Conservation (phyloP, 495 filamentous ascomycete genomes). For the Opeltia flavorubescens region DNA sequence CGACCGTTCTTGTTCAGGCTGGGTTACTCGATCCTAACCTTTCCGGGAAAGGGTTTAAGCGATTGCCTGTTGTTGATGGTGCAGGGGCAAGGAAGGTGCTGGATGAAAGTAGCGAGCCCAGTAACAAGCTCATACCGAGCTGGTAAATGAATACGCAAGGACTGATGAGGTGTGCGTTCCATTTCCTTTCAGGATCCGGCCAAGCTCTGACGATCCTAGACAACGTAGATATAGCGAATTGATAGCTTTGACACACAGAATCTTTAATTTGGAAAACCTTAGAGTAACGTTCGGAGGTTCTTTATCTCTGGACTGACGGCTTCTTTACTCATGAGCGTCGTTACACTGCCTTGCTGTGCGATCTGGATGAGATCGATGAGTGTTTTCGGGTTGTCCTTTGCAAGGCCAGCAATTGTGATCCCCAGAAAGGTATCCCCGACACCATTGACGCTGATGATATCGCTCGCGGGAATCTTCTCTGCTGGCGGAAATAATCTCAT, state of each 20-base stretch:
- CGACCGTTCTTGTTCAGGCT: conserved; percentile 60
- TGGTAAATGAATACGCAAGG: conserved; percentile 22
- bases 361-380: conserved; percentile 31
- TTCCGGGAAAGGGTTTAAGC: conserved; percentile 34
- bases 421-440: conserved; percentile 90
- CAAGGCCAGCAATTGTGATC: conserved; percentile 56
- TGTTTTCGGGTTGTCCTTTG: conserved; percentile 16
- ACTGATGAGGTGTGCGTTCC: not conserved
- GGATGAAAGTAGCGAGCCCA: conserved; percentile 42
- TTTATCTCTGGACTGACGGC: conserved; percentile 43
- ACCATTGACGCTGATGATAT: conserved; percentile 82
- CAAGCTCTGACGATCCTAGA: not conserved
- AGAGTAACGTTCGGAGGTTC: conserved; percentile 4
- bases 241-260: not conserved
- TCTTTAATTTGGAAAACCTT: not conserved
- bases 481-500: conserved; percentile 64
- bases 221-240: not conserved
- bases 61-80: conserved; percentile 54
- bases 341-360: conserved; percentile 59
- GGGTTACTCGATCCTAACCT: conserved; percentile 57
- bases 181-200: not conserved
- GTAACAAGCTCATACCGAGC: conserved; percentile 51
- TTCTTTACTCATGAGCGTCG: conserved; percentile 59
- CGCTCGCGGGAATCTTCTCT: conserved; percentile 39
- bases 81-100: conserved; percentile 54